A percentile compares a stretch with the other conserved stretches of the same genome.
Evolutionary conservation across 495 filamentous ascomycete genomes (phyloP).

Genomic region (Echria macrotheca): DNA sequence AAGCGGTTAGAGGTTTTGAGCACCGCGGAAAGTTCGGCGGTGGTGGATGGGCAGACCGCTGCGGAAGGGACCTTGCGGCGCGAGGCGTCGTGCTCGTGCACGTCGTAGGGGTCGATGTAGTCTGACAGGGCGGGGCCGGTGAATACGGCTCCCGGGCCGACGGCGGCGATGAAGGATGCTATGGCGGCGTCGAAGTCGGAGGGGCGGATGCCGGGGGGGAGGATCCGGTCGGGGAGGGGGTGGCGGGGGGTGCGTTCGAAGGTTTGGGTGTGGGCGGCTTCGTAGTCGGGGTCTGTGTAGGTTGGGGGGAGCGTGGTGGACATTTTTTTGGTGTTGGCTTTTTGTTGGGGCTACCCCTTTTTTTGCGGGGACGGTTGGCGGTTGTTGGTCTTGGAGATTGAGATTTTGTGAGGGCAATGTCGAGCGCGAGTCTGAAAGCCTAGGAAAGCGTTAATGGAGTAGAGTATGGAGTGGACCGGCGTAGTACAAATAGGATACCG

Average conservation of each 20-base stretch:
- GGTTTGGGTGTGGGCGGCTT: slow-evolving; percentile 20
- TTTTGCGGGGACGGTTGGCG: too few species aligned
- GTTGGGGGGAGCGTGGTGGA: slow-evolving; percentile 15
- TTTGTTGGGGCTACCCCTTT: too few species aligned
- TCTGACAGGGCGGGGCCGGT: slow-evolving; percentile 30
- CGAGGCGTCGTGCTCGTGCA: slow-evolving; percentile 21
- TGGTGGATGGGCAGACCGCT: slow-evolving; percentile 35
- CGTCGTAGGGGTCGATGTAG: slow-evolving; percentile 44
- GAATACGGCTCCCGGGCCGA: slow-evolving; percentile 34
- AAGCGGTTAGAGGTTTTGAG: slow-evolving; percentile 39
- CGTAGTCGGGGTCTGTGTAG: slow-evolving; percentile 23
- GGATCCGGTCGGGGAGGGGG: slow-evolving; percentile 24
- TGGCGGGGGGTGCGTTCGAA: slow-evolving; percentile 20
- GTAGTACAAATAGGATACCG: too few species aligned
- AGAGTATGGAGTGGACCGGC: too few species aligned
- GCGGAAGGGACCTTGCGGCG: slow-evolving; percentile 38
- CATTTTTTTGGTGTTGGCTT: slow-evolving; percentile 19
- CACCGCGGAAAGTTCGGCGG: slow-evolving; percentile 38
- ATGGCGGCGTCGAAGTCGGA: slow-evolving; percentile 28
- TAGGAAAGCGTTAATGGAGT: too few species aligned
- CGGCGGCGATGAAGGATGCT: slow-evolving; percentile 18
- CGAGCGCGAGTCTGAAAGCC: too few species aligned
- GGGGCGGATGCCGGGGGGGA: slow-evolving; percentile 38
- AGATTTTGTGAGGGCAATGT: too few species aligned
- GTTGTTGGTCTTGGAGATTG: too few species aligned